A percentile compares a stretch with the other conserved stretches of the same genome.
These are phyloP conservation scores for Eimeria zaria DNA, from an alignment of 169 alveolate genomes.

Conservation along the genomic window DNA sequence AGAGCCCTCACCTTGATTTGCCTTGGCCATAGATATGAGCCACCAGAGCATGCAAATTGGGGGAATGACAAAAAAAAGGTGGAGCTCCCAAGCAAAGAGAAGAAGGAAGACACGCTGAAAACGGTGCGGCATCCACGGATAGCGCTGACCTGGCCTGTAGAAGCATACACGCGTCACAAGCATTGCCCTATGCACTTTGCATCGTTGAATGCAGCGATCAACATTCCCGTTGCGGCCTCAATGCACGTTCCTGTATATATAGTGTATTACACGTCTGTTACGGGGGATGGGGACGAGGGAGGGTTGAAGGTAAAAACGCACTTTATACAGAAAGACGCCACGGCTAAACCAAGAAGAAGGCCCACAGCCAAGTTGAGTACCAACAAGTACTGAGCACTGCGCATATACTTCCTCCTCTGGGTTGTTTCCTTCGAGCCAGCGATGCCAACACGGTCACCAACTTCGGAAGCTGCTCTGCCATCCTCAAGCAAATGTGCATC, in stretches of 20 bases:
- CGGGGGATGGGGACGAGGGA: too few species aligned
- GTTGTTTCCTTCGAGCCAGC: slow-evolving; percentile 9
- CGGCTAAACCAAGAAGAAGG: slow-evolving; percentile 24
- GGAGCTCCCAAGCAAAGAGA: slow-evolving; percentile 41
- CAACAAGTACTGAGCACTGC: slow-evolving; percentile 32
- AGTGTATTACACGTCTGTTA: neutral
- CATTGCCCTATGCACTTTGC: neutral
- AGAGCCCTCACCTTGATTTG: slow-evolving; percentile 2
- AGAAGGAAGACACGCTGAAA: slow-evolving; percentile 56
- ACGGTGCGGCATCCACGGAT: slow-evolving; percentile 75
- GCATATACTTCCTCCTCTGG: neutral
- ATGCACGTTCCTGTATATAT: neutral
- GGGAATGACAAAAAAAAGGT: slow-evolving; percentile 42
- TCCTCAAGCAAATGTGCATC: slow-evolving; percentile 54
- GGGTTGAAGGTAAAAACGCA: neutral
- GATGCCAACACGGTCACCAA: neutral
- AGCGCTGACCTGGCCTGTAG: slow-evolving; percentile 40
- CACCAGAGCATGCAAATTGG: slow-evolving; percentile 39
- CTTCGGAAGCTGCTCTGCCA: slow-evolving; percentile 11
- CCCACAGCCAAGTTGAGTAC: slow-evolving; percentile 49
- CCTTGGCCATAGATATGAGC: slow-evolving; percentile 1
- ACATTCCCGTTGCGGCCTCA: neutral
- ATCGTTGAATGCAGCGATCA: neutral
- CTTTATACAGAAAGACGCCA: slow-evolving; percentile 64
- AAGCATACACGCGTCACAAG: neutral